These are phyloP conservation scores for Salinomyces thailandicus DNA, from an alignment of 2,329 filamentous ascomycete genomes.

Conservation along the genomic window DNA sequence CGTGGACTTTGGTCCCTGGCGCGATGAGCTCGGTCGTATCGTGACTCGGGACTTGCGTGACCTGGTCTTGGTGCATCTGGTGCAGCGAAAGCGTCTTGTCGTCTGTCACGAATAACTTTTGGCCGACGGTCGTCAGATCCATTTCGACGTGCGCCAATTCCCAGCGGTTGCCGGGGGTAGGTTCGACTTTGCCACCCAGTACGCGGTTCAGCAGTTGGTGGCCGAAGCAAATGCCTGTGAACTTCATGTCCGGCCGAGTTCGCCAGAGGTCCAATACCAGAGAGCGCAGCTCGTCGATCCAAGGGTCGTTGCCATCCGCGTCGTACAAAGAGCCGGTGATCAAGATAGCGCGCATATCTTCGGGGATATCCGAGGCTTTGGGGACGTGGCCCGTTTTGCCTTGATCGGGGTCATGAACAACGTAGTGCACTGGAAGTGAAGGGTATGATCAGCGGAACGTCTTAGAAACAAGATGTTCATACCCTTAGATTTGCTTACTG, in stretches of 20 bases:
- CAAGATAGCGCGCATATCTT: slow-evolving; percentile 33
- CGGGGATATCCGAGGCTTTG: slow-evolving; percentile 37
- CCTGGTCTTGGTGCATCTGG: slow-evolving; percentile 40
- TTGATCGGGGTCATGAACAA: slow-evolving; percentile 36
- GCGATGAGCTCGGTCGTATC: slow-evolving; percentile 27
- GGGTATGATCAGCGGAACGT: too few relatives aligned
- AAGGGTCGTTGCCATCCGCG: slow-evolving; percentile 35
- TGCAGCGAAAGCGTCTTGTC: slow-evolving; percentile 31
- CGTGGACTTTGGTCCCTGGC: slow-evolving; percentile 35
- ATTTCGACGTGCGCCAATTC: slow-evolving; percentile 37
- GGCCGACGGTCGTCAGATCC: slow-evolving; percentile 30
- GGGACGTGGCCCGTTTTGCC: slow-evolving; percentile 38
- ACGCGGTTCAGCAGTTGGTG: slow-evolving; percentile 38
- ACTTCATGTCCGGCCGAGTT: slow-evolving; percentile 41
- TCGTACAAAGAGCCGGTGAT: slow-evolving; percentile 41
- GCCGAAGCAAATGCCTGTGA: slow-evolving; percentile 40
- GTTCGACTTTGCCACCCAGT: slow-evolving; percentile 31
- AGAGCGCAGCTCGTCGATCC: slow-evolving; percentile 33
- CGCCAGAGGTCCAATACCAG: slow-evolving; percentile 44
- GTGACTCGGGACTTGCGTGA: slow-evolving; percentile 26
- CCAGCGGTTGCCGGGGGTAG: slow-evolving; percentile 34
- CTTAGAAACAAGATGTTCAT: too few relatives aligned
- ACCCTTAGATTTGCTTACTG: too few relatives aligned
- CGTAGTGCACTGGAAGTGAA: too few relatives aligned
- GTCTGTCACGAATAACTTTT: slow-evolving; percentile 31